Conservation (phyloP, 805 yeast genomes). For the Nakazawaea molendinolei region DNA sequence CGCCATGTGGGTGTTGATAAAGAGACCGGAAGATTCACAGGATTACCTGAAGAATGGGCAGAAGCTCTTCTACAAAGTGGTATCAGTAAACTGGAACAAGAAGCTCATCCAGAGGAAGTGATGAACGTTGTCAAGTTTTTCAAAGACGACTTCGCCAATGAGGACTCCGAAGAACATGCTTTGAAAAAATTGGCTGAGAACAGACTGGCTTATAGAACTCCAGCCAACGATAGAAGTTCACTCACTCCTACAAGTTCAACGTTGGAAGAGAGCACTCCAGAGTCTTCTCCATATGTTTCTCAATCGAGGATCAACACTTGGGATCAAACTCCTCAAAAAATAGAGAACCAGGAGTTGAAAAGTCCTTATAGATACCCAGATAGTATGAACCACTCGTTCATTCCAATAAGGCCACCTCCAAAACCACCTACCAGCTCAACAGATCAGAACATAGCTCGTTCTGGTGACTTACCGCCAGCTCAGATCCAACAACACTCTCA, state of each 20-base stretch:
- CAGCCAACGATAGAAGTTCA: constrained; percentile 21
- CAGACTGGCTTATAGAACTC: constrained; percentile 9
- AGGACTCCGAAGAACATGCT: constrained; percentile 22
- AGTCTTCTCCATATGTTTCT: constrained; percentile 1
- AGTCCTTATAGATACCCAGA: constrained; percentile 10
- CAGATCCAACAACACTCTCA: background rate
- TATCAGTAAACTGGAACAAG: constrained; percentile 81
- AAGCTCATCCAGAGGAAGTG: constrained; percentile 89
- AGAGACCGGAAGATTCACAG: constrained; percentile 36
- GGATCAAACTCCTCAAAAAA: background rate
- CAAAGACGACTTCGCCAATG: constrained; percentile 47
- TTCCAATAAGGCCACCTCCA: constrained; percentile 66
- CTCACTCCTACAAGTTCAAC: constrained; percentile 14
- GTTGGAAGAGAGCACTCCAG: constrained; percentile 5
- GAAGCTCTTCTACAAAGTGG: constrained; percentile 76
- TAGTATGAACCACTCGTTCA: constrained; percentile 25
- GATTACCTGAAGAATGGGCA: constrained; percentile 92
- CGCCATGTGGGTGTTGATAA: constrained; percentile 88
- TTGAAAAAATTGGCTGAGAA: constrained; percentile 9
- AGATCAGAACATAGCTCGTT: constrained; percentile 17
- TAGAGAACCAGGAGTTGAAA: constrained; percentile 1
- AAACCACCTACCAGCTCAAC: constrained; percentile 35
- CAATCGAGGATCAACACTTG: background rate
- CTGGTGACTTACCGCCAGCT: constrained; percentile 12
- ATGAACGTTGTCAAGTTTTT: constrained; percentile 86